Evolutionary conservation across 306 rosid species (phyloP).

Genomic region (Mimosa bimucronata): DNA sequence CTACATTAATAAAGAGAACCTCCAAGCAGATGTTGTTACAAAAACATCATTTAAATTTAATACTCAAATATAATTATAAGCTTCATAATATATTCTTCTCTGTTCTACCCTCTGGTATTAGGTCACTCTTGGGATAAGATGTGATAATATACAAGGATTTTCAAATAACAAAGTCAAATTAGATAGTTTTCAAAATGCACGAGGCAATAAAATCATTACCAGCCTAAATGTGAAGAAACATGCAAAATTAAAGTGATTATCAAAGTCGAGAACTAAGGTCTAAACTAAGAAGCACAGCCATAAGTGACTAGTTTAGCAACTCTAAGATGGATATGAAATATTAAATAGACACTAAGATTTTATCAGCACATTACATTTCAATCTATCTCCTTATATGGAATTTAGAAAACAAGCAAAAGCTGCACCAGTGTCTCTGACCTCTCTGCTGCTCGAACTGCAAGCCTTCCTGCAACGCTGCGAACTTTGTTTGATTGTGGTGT

Average conservation of each 20-base stretch:
- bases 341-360: conserved; percentile 21
- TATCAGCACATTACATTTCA: conserved; percentile 27
- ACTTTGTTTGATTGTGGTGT: conserved; percentile 87
- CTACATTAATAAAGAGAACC: conserved; percentile 19
- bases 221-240: background rate
- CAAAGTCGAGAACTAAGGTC: background rate
- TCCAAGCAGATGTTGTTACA: background rate
- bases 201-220: conserved; percentile 8
- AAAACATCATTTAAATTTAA: conserved; percentile 20
- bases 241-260: no score
- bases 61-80: conserved; percentile 19
- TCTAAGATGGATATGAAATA: conserved; percentile 13
- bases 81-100: background rate
- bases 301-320: conserved; percentile 21
- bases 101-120: background rate
- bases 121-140: conserved; percentile 11
- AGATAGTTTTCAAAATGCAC: conserved; percentile 3
- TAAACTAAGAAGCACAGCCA: conserved; percentile 4
- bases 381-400: conserved; percentile 17
- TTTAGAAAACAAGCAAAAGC: conserved; percentile 11
- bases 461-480: conserved; percentile 78
- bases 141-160: background rate
- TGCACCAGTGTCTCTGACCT: conserved; percentile 47
- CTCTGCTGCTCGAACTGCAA: conserved; percentile 81
- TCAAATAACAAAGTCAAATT: background rate